phyloP scores from a whole-genome alignment of 257 asterid species.

The Salvia miltiorrhiza region DNA sequence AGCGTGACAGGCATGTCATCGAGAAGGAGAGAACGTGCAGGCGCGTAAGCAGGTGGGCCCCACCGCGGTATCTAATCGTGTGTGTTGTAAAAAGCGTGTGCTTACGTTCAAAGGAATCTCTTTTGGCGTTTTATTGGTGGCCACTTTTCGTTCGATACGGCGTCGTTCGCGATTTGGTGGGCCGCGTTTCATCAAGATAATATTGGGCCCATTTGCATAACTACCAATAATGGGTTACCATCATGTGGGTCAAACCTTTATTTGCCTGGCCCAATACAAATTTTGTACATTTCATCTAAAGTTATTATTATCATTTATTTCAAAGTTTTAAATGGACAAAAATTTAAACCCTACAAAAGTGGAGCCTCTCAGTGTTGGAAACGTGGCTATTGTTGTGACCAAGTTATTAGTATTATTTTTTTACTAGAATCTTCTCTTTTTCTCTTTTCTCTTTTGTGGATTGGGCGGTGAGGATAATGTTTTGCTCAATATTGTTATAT shows the following conservation, averaged over 20 bases:
- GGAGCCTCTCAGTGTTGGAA: neutral
- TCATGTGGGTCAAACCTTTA: constrained; percentile 3
- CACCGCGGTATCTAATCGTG: constrained; percentile 36
- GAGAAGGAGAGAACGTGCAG: constrained; percentile 28
- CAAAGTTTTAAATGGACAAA: neutral
- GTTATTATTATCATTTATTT: neutral
- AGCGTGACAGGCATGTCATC: constrained; percentile 16
- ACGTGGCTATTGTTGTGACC: constrained; percentile 17
- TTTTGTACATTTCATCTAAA: neutral
- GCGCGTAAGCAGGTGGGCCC: constrained; percentile 28
- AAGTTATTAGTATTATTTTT: neutral
- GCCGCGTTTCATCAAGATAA: neutral
- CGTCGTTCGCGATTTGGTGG: constrained; percentile 9
- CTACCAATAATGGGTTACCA: constrained; percentile 10
- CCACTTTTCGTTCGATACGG: neutral
- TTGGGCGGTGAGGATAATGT: neutral
- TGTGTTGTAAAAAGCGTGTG: constrained; percentile 28
- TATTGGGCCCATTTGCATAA: constrained; percentile 25
- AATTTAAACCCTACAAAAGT: neutral
- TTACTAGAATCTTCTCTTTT: neutral
- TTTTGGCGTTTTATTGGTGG: constrained; percentile 30
- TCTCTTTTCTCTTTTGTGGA: neutral
- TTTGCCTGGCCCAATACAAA: constrained; percentile 12
- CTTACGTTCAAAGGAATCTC: constrained; percentile 37
- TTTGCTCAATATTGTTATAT: neutral